phyloP scores from a whole-genome alignment of 192 early-diverging fungal genomes.

The Podochytrium sp. region DNA sequence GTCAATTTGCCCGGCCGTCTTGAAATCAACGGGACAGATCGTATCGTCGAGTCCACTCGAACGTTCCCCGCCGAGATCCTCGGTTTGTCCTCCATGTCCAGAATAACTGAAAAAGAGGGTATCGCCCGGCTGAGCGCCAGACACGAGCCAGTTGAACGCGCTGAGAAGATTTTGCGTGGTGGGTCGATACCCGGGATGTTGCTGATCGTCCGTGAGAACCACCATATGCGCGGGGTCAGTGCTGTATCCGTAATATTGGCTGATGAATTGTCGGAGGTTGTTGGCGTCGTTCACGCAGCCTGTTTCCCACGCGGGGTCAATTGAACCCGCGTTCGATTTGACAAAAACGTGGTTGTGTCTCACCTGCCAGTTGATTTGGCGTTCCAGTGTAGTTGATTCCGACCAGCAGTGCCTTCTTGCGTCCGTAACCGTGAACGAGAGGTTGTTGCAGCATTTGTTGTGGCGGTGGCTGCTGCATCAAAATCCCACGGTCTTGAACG shows the following conservation, averaged over 20 bases:
- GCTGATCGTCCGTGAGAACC: conserved; percentile 16
- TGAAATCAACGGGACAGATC: conserved; percentile 77
- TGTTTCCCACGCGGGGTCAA: no score
- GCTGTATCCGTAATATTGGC: conserved; percentile 10
- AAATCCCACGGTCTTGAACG: background rate
- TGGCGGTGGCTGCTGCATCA: background rate
- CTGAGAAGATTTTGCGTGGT: conserved; percentile 53
- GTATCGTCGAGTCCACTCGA: conserved; percentile 46
- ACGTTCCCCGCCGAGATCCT: conserved; percentile 53
- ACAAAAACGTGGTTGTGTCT: background rate
- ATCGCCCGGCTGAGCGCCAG: conserved; percentile 51
- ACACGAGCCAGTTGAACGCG: conserved; percentile 53
- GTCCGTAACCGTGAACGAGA: conserved; percentile 2
- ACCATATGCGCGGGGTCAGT: background rate
- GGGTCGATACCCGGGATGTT: conserved; percentile 20
- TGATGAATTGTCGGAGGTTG: conserved; percentile 5
- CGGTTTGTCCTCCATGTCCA: conserved; percentile 68
- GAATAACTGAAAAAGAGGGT: conserved; percentile 41
- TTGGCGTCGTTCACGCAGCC: conserved; percentile 42
- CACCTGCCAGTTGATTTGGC: conserved; percentile 4
- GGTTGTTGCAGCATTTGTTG: background rate
- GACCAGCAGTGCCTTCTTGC: conserved; percentile 33
- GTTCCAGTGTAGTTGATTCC: conserved; percentile 43
- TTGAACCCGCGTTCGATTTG: no score
- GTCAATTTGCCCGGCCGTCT: conserved; percentile 68